Base-by-base conservation (phyloP, 805 yeast species). In the Cyberlindnera veronae region DNA sequence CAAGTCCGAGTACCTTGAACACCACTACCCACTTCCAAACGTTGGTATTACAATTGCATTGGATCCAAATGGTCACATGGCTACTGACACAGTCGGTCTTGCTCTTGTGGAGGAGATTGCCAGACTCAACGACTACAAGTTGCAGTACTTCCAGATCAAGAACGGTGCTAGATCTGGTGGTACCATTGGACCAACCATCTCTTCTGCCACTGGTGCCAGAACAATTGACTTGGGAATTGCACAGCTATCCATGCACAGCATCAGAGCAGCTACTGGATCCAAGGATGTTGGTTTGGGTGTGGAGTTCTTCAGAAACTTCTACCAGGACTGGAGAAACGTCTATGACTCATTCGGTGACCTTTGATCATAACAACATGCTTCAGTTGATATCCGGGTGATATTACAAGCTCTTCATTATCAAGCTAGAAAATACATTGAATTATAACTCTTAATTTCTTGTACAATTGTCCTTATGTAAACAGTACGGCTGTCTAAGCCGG, bases 121-220 rank as follows among this genome's bases (percentile, higher is more conserved):
- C 3, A 66, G 75, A 42, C 57, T 65, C 38, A 79, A 84, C 45
- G 82, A 70, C 36, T 88, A 84, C 58, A 64, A 67, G 39, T 50
- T 87, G 21, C 96, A 88, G 64, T 80, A 78, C 63, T 86, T 86
- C 79, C 95, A 87, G 57, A 83, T 85, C 60, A 77, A 93, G 62
- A 87, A 88, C 64, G 90, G 81, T 59, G 74, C 85, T 13, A 76
- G 93, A 58, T 81, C 89, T 1, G 96, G 96, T 23, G 95, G 95
- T 29, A 86, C 95, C 20, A 85, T 88, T 57, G 96, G 96, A 0
- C 95, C 87, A 17, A 69, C 74, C 10, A 66, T 81, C 39, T 67
- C 85, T 13, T 63, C 74, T 29, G 76, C 72, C 47, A 79, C 86
- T 1, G 88, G 88, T 41, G 84, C 85, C 4, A 70, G 86, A 55